Evolutionary conservation across 129 eudicot species (phyloP), one percentile per base, ranked within the genome.

Genomic region (sunflower (Helianthus annuus)): DNA sequence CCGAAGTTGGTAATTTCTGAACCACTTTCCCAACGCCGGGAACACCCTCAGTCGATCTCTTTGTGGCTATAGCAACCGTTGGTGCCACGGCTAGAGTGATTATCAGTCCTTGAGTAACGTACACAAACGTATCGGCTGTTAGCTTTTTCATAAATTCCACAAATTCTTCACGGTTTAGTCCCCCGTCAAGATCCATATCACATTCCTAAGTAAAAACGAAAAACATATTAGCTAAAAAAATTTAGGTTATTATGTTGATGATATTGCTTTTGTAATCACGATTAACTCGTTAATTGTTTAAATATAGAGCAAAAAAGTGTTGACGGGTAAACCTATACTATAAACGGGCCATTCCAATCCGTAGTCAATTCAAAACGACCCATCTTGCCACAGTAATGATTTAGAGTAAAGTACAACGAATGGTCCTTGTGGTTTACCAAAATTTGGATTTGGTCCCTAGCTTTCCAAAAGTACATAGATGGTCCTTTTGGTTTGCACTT

Each of bases 81-180:
- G 98, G 98, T 49, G 98, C 98, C 12, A 86, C 64, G 1, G 96
- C 96, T 80, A 94, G 69, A 40, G 96, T 83, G 70, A 90, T 81
- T 24, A 94, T 78, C 77, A 94, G 75, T 68, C 98, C 98, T 82
- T 90, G 96, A 74, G 96, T 94, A 4, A 90, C 91, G 13, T 69
- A 69, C 59, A 77, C 66, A 36, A 94, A 83, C 7, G 97, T 86
- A 52, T 94, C 96, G 7, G 82, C 84, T 7, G 97, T 88, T 58
- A 88, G 65, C 54, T 63, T 76, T 52, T 79, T 71, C 27, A 90
- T 70, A 62, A 94, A 94, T 77, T 84, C 83, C 32, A 45, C 85
- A 68, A 94, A 90, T 64, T 94, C 98, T 71, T 85, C 88, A 10
- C 83, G 97, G 81, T 85, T 76, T 19, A 94, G 91, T 64, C 79